Evolutionary conservation across 805 yeast species (phyloP).

Genomic region (Ogataea methanolica): DNA sequence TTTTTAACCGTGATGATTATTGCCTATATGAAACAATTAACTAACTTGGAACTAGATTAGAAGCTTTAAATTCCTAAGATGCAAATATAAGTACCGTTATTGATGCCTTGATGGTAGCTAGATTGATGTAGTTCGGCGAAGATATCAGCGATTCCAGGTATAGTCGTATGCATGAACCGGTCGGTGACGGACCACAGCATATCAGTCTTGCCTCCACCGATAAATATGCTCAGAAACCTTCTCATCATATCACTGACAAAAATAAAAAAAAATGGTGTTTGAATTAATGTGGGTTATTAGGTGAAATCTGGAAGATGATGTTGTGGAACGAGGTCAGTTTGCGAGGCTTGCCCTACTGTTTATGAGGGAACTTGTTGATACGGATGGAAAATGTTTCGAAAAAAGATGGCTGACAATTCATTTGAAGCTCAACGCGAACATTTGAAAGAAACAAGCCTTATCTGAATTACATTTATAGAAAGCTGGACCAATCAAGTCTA

Average conservation of each 20-base stretch:
- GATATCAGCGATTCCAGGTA: constrained; percentile 30
- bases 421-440: constrained; percentile 1
- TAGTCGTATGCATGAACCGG: constrained; percentile 51
- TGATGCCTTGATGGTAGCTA: constrained; percentile 46
- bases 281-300: constrained; percentile 76
- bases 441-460: constrained; percentile 42
- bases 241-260: constrained; percentile 66
- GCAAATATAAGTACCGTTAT: constrained; percentile 52
- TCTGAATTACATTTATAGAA: constrained; percentile 82
- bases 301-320: constrained; percentile 84
- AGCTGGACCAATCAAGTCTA: constrained; percentile 79
- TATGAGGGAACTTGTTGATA: constrained; percentile 65
- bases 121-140: constrained; percentile 40
- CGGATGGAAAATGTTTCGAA: constrained; percentile 42
- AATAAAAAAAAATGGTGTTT: constrained; percentile 84
- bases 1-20: constrained; percentile 79
- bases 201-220: constrained; percentile 65
- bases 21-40: constrained; percentile 81
- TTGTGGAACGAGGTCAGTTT: constrained; percentile 78
- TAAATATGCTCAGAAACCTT: constrained; percentile 50
- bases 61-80: constrained; percentile 65
- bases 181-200: constrained; percentile 86
- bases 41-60: constrained; percentile 66
- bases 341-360: constrained; percentile 69
- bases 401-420: constrained; percentile 17